Evolutionary conservation across 192 early-diverging fungal species (phyloP), one percentile per base, ranked within the genome.

Genomic region (Coemansia sp.): DNA sequence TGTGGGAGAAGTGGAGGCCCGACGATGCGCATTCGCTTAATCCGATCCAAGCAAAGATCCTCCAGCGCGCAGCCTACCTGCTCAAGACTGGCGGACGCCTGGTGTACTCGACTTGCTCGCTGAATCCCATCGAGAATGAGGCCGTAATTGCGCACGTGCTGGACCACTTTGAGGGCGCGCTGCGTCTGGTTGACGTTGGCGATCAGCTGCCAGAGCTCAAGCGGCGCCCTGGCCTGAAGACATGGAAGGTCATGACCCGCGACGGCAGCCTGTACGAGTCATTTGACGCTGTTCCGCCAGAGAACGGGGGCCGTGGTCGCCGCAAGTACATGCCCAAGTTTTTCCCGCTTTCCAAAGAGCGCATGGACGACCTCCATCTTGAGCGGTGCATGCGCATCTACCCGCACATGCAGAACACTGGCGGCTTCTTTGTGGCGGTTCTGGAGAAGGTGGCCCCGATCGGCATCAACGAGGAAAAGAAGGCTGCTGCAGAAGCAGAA

Each of bases 121-220:
- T 99, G 74, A 99, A 99, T 74, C 96, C 97, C 17, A 81, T 98
- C 60, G 96, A 98, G 76, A 96, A 97, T 68, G 95, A 99, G 79
- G 94, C 95, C 7, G 95, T 98, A 42, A 91, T 98, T 1, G 93
- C 91, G 25, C 91, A 90, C 50, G 85, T 91, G 13, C 76, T 98
- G 70, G 86, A 79, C 36, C 70, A 63, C 63, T 76, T 84, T 63
- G 75, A 73, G 60, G 92, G 92, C 36, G 86, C 93, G 0, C 71
- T 99, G 57, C 76, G 84, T 52, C 81, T 99, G 43, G 82, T 95
- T 3, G 97, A 99, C 83, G 93, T 97, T 29, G 92, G 91, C 40
- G 58, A 81, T 17, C 76, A 92, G 70, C 81, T 99, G 20, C 89
- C 91, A 2, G 83, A 67, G 35, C 86, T 99, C 65, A 91, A 85